These are phyloP conservation scores for Magnaporthiopsis rhizophila DNA, from an alignment of 2,329 filamentous ascomycete species.

Conservation along the genomic window DNA sequence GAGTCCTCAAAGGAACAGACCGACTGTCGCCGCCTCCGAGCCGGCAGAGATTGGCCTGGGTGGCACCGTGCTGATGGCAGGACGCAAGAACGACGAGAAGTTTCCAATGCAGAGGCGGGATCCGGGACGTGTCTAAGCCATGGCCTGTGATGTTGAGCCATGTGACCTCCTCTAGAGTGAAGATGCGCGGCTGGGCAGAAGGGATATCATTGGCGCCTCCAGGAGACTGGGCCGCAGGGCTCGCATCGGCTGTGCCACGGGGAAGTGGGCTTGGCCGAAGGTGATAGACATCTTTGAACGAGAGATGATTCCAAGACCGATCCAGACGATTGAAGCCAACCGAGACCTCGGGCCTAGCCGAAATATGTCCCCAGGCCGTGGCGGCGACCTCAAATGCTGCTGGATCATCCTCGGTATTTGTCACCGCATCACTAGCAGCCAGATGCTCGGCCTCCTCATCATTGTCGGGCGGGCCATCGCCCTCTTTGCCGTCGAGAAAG, in stretches of 20 bases:
- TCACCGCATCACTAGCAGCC: conserved; percentile 3
- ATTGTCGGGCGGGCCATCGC: background rate
- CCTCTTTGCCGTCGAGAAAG: conserved; percentile 9
- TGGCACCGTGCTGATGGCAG: conserved; percentile 43
- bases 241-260: background rate
- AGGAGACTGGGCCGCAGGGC: background rate
- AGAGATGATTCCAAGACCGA: conserved; percentile 25
- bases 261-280: conserved; percentile 9
- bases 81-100: conserved; percentile 50
- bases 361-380: conserved; percentile 34
- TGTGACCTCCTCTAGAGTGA: conserved; percentile 45
- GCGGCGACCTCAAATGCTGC: conserved; percentile 27
- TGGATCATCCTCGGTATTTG: background rate
- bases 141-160: conserved; percentile 55
- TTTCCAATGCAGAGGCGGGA: conserved; percentile 52
- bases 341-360: conserved; percentile 30
- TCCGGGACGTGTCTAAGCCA: conserved; percentile 47
- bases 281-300: conserved; percentile 27
- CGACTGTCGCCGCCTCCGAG: conserved; percentile 55
- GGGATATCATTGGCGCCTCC: background rate
- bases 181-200: conserved; percentile 26
- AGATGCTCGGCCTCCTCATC: background rate
- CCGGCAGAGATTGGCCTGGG: conserved; percentile 52
- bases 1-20: conserved; percentile 53
- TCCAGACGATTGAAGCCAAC: conserved; percentile 24